Base-by-base conservation (phyloP, 805 yeast species). In the Komagataella pseudopastoris region DNA sequence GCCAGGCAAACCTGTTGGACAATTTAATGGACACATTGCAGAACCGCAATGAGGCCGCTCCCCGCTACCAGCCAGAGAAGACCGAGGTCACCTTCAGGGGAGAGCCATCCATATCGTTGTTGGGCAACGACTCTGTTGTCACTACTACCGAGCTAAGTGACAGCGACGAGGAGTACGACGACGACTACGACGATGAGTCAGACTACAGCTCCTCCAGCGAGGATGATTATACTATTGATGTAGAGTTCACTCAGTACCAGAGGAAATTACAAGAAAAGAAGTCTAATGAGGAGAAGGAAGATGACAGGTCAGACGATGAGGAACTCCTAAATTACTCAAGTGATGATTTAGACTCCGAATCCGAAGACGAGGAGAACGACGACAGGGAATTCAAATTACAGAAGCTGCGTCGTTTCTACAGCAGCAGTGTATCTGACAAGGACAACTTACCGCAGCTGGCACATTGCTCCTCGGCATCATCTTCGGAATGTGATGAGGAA, bases 1-100 rank as follows among this genome's bases (percentile, higher is more conserved):
- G 80, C 45, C 89, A 84, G 63, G 88, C 89, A 18, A 84, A 83
- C 62, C 67, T 84, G 69, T 71, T 83, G 55, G 89, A 84, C 60
- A 72, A 70, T 54, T 61, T 83, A 50, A 80, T 84, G 76, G 86
- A 78, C 59, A 67, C 67, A 51, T 65, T 77, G 44, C 63, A 52
- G 51, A 58, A 54, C 39, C 56, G 45, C 58, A 56, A 47, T 59
- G 54, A 46, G 44, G 20, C 20, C 20, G 20, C 20, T 20, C 20
- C 20, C 20, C 20, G 4, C 20, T 22, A 44, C 52, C 49, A 56
- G n/a, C 49, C 46, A 2, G 53, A 53, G 23, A 23, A 44, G 47
- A 44, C 14, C 30, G 30, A 12, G 6, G n/a, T 36, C 45, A 45
- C 7, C 14, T 49, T 51, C 22, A 45, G 48, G 39, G 53, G 51